Conservation (phyloP, 2,329 filamentous ascomycete species). For the Mariannaea elegans region DNA sequence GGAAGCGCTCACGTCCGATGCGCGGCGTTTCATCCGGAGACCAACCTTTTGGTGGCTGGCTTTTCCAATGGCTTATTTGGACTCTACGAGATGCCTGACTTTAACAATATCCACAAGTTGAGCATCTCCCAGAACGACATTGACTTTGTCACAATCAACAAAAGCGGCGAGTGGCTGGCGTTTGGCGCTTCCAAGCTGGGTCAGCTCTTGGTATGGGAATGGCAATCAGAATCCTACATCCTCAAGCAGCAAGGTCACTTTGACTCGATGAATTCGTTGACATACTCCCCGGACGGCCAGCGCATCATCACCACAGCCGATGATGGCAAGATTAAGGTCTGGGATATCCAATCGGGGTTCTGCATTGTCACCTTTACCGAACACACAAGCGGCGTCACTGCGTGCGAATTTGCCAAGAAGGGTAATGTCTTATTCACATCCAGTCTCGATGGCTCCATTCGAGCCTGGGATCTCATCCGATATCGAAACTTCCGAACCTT, state of each 20-base stretch:
- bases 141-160: conserved; percentile 93
- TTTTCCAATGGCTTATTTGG: conserved; percentile 96
- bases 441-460: conserved; percentile 90
- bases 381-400: conserved; percentile 92
- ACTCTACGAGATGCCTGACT: conserved; percentile 94
- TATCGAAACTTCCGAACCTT: conserved; percentile 99
- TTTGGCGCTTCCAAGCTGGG: conserved; percentile 96
- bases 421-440: conserved; percentile 96
- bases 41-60: conserved; percentile 93
- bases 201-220: conserved; percentile 98
- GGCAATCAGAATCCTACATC: conserved; percentile 99
- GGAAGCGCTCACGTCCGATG: conserved; percentile 87
- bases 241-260: conserved; percentile 98
- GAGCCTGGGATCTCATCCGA: conserved; percentile 95
- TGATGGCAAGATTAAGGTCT: conserved; percentile 98
- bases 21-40: conserved; percentile 85
- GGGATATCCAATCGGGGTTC: conserved; percentile 96
- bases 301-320: conserved; percentile 93
- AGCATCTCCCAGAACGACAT: conserved; percentile 98
- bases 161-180: conserved; percentile 94
- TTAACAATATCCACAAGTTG: conserved; percentile 90
- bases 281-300: conserved; percentile 93
- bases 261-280: conserved; percentile 91
- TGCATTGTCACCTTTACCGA: conserved; percentile 98
- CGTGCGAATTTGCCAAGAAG: conserved; percentile 93